Percentiles rank a stretch among this genome's conserved stretches.
phyloP scores from a whole-genome alignment of 1,139 yeast species.

The Saccharomycopsis crataegensis region DNA sequence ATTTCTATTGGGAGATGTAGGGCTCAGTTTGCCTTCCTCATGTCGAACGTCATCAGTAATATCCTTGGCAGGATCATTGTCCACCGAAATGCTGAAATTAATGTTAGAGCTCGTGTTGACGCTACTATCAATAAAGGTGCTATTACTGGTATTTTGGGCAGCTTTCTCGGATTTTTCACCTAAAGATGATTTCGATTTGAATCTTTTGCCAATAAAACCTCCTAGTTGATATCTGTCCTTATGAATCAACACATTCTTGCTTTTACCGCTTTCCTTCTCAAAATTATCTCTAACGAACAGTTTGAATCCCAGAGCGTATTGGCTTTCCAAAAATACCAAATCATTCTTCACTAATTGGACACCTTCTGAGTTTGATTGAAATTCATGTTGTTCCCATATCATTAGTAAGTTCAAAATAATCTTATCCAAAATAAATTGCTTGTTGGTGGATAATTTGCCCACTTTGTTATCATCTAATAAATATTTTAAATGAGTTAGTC shows the following conservation, averaged over 20 bases:
- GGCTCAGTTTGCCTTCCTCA: not conserved
- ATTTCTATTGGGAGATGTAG: not conserved
- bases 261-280: constrained; percentile 1
- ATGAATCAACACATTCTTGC: constrained; percentile 1
- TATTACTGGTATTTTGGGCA: too few relatives aligned
- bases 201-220: not conserved
- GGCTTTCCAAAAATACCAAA: not conserved
- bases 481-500: not conserved
- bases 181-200: too few relatives aligned
- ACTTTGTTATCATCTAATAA: not conserved
- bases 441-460: not conserved
- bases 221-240: constrained; percentile 1
- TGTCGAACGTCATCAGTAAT: not conserved
- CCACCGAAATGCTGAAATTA: not conserved
- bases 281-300: constrained; percentile 7
- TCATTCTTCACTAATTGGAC: not conserved
- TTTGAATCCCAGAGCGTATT: not conserved
- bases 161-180: too few relatives aligned
- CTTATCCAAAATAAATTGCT: constrained; percentile 1
- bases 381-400: constrained; percentile 6
- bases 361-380: not conserved
- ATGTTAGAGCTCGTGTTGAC: not conserved
- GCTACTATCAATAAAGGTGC: too few relatives aligned
- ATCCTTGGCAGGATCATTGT: not conserved
- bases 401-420: constrained; percentile 1